These are phyloP conservation scores for Diaporthe nobilis DNA, from an alignment of 2,329 filamentous ascomycete genomes.

Conservation along the genomic window DNA sequence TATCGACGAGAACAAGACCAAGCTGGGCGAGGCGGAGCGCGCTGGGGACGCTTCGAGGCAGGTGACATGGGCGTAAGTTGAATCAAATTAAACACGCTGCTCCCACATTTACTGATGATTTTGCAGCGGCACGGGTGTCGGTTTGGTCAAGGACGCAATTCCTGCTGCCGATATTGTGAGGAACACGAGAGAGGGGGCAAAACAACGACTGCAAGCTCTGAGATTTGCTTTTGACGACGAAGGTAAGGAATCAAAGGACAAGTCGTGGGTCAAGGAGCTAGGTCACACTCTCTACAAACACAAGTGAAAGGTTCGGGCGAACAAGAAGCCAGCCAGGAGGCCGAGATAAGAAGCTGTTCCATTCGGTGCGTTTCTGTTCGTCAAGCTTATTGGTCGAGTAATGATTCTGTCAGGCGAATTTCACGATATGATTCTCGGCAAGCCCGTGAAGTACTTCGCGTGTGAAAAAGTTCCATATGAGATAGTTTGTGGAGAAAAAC, in stretches of 20 bases:
- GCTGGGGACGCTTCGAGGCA: conserved; percentile 52
- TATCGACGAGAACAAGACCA: conserved; percentile 58
- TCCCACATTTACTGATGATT: neutral
- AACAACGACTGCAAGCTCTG: conserved; percentile 51
- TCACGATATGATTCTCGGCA: too few species aligned
- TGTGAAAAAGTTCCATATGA: neutral
- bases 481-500: neutral
- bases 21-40: conserved; percentile 55
- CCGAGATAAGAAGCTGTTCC: neutral
- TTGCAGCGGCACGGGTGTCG: conserved; percentile 58
- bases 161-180: conserved; percentile 60
- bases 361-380: neutral
- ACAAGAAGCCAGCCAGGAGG: neutral
- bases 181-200: conserved; percentile 57
- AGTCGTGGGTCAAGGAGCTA: conserved; percentile 41
- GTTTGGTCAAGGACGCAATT: conserved; percentile 58
- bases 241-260: conserved; percentile 34
- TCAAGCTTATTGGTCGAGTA: neutral
- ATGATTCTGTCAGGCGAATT: neutral
- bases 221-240: conserved; percentile 43
- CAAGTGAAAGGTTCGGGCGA: conserved; percentile 12
- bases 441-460: too few species aligned
- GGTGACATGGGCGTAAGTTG: conserved; percentile 53
- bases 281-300: conserved; percentile 41
- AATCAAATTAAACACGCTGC: neutral